A percentile compares a stretch with the other conserved stretches of the same genome.
These are phyloP conservation scores for Cystobasidium onofrii DNA, from an alignment of 768 basidiomycete species.

Conservation along the genomic window DNA sequence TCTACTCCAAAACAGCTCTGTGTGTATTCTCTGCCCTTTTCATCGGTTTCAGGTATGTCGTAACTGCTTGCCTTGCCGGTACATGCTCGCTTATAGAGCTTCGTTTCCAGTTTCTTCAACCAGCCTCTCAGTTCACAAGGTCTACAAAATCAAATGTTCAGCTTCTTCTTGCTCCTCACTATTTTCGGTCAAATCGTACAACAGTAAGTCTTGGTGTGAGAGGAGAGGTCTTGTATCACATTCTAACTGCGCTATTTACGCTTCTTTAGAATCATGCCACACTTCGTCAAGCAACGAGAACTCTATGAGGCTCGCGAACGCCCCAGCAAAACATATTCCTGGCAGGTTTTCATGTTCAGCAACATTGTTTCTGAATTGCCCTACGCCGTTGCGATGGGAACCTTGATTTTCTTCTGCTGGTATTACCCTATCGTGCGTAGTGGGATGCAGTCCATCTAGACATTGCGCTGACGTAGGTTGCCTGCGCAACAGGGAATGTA, in stretches of 20 bases:
- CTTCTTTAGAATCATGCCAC: constrained; percentile 59
- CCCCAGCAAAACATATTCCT: constrained; percentile 59
- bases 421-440: constrained; percentile 46
- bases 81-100: constrained; percentile 32
- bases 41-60: constrained; percentile 17
- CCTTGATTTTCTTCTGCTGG: constrained; percentile 45
- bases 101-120: constrained; percentile 48
- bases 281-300: constrained; percentile 55
- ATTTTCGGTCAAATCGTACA: constrained; percentile 46
- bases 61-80: constrained; percentile 34
- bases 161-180: constrained; percentile 42
- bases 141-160: constrained; percentile 45
- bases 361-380: background rate
- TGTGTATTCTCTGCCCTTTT: constrained; percentile 14
- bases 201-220: constrained; percentile 32
- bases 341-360: constrained; percentile 40
- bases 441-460: background rate
- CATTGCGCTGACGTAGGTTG: too few relatives aligned
- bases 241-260: constrained; percentile 46
- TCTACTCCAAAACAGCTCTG: constrained; percentile 38
- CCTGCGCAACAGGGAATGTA: constrained; percentile 35
- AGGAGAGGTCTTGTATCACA: too few relatives aligned
- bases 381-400: constrained; percentile 41
- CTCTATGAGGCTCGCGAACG: constrained; percentile 63
- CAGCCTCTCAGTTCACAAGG: constrained; percentile 43